phyloP scores from a whole-genome alignment of 495 filamentous ascomycete genomes.

The Pyronema domesticum region DNA sequence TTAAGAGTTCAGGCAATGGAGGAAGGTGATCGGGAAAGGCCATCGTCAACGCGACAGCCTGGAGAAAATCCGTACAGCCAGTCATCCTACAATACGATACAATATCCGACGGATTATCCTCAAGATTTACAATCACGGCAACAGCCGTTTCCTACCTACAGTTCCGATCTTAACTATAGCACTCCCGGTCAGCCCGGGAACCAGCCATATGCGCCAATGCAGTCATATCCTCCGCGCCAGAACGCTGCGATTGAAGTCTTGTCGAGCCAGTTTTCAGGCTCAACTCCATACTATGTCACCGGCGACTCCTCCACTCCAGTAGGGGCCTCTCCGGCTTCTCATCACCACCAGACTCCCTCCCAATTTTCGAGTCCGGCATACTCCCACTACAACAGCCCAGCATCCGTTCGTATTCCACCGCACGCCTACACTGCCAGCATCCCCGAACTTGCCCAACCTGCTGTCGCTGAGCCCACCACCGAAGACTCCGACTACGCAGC shows the following conservation, averaged over 20 bases:
- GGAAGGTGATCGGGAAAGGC: slow-evolving; percentile 23
- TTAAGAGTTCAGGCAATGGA: slow-evolving; percentile 24
- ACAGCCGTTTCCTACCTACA: slow-evolving; percentile 37
- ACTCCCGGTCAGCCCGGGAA: slow-evolving; percentile 51
- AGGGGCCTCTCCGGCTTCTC: slow-evolving; percentile 33
- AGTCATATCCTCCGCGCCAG: slow-evolving; percentile 64
- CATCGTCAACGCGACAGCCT: slow-evolving; percentile 20
- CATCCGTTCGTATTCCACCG: slow-evolving; percentile 32
- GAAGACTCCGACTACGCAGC: slow-evolving; percentile 27
- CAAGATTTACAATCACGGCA: slow-evolving; percentile 27
- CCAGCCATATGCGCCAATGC: slow-evolving; percentile 57
- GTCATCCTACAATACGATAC: slow-evolving; percentile 27
- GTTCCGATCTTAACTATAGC: slow-evolving; percentile 60
- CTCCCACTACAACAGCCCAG: slow-evolving; percentile 37
- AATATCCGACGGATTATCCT: slow-evolving; percentile 30
- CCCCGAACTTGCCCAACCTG: slow-evolving; percentile 33
- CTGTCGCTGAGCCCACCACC: slow-evolving; percentile 26
- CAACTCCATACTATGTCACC: slow-evolving; percentile 60
- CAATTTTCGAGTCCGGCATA: slow-evolving; percentile 34
- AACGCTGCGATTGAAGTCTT: slow-evolving; percentile 68
- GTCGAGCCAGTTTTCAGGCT: slow-evolving; percentile 42
- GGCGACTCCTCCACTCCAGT: slow-evolving; percentile 46
- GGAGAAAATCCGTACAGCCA: slow-evolving; percentile 15
- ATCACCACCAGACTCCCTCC: slow-evolving; percentile 33
- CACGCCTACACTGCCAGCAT: slow-evolving; percentile 38